Base-by-base conservation (phyloP, 2,329 filamentous ascomycete species). In the Verticillium longisporum region DNA sequence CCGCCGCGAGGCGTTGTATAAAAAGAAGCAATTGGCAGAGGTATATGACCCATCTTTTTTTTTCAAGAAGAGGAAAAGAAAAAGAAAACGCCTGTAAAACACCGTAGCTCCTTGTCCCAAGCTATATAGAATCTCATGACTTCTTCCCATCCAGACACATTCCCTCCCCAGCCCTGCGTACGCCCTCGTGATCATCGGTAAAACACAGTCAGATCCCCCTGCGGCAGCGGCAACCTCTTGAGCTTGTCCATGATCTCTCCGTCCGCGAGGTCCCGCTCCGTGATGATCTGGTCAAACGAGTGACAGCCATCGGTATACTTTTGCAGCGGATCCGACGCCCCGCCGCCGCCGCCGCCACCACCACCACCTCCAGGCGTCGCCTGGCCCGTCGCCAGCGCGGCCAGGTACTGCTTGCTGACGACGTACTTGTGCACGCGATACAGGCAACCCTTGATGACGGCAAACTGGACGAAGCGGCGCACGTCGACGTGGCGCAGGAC, bases 351-450 rank as follows among this genome's bases (percentile, higher is more conserved):
- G 13, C 57, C 57, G 11, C 31, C 57, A 31, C 68, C 4, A 61
- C 1, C 26, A 26, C 26, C 26, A 3, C 26, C 26, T 26, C 26
- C 26, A 4, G 78, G 74, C 31, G 74, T 70, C 45, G 78, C 79
- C 68, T 82, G 77, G 1, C 83, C 84, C 45, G 82, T 81, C 1
- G 83, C 85, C 60, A 87, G 70, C 2, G 77, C 76, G 7, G 82
- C 78, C 26, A 88, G 74, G 67, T 86, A 85, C 71, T 85, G 83
- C 69, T 85, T 86, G 4, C 83, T 87, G 1, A 96, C 85, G 33
- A 92, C 90, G 71, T 96, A 96, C 73, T 95, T 96, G 77, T 98
- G 92, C 50, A 97, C 88, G 37, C 95, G 86, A 74, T 97, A 97
- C 31, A 99, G 77, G 67, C 96, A 90, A 15, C 94, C 93, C 76